A percentile compares a stretch with the other conserved stretches of the same genome.
These are phyloP conservation scores for Candida ortonii DNA, from an alignment of 805 yeast genomes.

Conservation along the genomic window DNA sequence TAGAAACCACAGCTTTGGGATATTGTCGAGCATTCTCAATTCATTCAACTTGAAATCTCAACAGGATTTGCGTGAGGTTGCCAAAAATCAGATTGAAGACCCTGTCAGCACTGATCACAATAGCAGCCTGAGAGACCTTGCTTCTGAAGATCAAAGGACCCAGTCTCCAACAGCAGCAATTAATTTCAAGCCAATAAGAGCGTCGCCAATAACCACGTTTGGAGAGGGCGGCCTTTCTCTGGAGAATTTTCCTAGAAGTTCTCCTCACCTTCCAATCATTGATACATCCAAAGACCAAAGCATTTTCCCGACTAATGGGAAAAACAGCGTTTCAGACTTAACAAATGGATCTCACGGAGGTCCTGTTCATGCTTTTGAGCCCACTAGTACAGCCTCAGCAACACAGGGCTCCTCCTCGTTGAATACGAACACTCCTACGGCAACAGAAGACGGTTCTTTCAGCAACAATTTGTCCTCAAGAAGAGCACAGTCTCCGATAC, in stretches of 20 bases:
- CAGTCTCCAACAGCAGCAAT: constrained; percentile 32
- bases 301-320: neutral
- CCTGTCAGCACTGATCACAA: neutral
- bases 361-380: constrained; percentile 10
- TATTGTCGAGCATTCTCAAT: constrained; percentile 28
- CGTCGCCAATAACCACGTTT: constrained; percentile 44
- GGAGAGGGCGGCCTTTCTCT: constrained; percentile 48
- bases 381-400: constrained; percentile 7
- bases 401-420: constrained; percentile 12
- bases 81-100: constrained; percentile 1
- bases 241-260: constrained; percentile 28
- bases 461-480: too few species aligned
- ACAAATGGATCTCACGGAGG: constrained; percentile 6
- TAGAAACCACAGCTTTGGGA: constrained; percentile 13
- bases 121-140: neutral
- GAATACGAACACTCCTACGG: constrained; percentile 15
- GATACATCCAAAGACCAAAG: neutral
- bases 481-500: too few species aligned
- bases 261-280: neutral
- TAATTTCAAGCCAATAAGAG: constrained; percentile 46
- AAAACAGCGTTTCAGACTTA: neutral
- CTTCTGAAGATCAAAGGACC: constrained; percentile 4
- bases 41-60: constrained; percentile 29
- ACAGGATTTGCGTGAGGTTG: constrained; percentile 14
- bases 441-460: constrained; percentile 4